Evolutionary conservation across 139 green algal species (phyloP).

Genomic region (Protoeuglena noctilucae): DNA sequence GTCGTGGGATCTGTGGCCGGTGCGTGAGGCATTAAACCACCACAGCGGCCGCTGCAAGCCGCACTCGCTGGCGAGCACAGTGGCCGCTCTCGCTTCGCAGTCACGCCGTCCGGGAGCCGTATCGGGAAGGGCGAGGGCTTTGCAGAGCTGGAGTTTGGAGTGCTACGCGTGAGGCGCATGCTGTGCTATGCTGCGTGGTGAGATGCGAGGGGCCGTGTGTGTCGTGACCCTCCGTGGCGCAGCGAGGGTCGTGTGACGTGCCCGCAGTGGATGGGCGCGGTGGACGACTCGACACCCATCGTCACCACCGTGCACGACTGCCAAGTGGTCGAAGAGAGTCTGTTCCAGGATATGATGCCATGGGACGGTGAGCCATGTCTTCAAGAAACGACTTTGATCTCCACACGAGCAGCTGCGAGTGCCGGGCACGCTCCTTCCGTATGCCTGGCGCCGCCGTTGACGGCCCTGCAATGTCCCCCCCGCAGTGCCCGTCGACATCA

Average conservation of each 20-base stretch:
- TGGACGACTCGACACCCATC: conserved; percentile 48
- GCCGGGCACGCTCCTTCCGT: too few relatives aligned
- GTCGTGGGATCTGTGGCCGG: conserved; percentile 35
- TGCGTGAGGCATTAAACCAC: too few relatives aligned
- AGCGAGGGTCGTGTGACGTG: too few relatives aligned
- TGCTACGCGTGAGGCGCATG: too few relatives aligned
- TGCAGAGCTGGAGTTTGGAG: conserved; percentile 65
- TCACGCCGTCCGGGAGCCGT: conserved; percentile 18
- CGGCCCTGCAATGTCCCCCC: too few relatives aligned
- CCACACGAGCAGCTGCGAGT: conserved; percentile 8
- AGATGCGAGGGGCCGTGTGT: too few relatives aligned
- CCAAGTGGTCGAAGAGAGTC: too few relatives aligned
- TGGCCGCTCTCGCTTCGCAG: too few relatives aligned
- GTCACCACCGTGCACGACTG: conserved; percentile 39
- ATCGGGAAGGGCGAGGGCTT: conserved; percentile 42
- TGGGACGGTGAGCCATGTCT: neutral
- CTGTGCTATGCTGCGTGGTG: too few relatives aligned
- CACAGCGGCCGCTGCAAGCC: conserved; percentile 9
- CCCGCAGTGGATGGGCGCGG: conserved; percentile 58
- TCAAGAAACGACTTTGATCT: neutral
- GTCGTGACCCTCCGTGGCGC: too few relatives aligned
- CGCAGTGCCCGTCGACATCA: conserved; percentile 48
- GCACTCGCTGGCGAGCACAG: too few relatives aligned
- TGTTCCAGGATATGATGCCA: neutral
- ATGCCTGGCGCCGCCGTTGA: too few relatives aligned